Evolutionary conservation across 2,329 filamentous ascomycete genomes (phyloP), one percentile per base, ranked within the genome.

Genomic region (Phialemonium atrogriseum): DNA sequence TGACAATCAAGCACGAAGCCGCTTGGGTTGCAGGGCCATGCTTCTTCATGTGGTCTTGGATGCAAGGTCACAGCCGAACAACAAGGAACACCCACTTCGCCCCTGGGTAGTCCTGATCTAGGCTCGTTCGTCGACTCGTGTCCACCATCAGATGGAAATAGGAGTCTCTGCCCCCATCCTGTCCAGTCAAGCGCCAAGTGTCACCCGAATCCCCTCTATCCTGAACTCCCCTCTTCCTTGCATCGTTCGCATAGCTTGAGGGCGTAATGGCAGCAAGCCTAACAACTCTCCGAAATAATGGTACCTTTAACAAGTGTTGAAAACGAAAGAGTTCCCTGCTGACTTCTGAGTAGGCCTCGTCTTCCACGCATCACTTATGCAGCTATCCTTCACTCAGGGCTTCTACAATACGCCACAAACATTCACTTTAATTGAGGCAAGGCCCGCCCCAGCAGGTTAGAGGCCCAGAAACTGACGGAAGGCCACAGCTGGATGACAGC

Each of bases 351-450:
- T 28, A 33, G 49, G 47, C 42, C 47, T 51, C 50, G 49, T 53
- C 50, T 54, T 52, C 52, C 50, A 59, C 59, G 60, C 59, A 59
- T 56, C 49, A 56, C 45, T 47, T 47, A 60, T 69, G 65, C 65
- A 66, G 49, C 51, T 55, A 67, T 49, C 65, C 65, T 65, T 50
- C 54, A 52, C 56, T 53, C 60, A 56, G 58, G 46, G 48, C 52
- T 57, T 54, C 56, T 59, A 59, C 51, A 52, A 64, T 55, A 59
- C 56, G 60, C 61, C 62, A 63, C 62, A 62, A 59, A 60, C 58
- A 60, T 48, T 44, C 47, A 41, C 43, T 55, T 56, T 52, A 56
- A 56, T 56, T 57, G 50, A 49, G 48, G 52, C 56, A 45, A 48
- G 50, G 52, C 50, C 45, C 54, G 43, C 49, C 50, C 56, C 52